Conservation (phyloP, 345 rosid genomes). For the Limnanthes douglasii region DNA sequence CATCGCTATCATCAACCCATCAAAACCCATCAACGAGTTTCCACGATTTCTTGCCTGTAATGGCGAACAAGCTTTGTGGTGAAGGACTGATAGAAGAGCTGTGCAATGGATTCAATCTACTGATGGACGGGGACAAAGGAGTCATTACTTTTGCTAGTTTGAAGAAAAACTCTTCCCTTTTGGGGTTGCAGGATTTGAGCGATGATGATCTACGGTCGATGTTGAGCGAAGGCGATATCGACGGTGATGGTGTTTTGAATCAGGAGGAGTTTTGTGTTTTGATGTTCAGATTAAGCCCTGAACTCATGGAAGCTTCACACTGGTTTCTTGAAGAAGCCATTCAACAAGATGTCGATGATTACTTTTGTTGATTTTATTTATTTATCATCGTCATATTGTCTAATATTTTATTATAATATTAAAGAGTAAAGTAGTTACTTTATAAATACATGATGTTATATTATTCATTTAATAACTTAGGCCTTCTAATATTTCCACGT, state of each 20-base stretch:
- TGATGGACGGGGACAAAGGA: constrained; percentile 52
- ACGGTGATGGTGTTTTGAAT: constrained; percentile 58
- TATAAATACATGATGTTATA: too few relatives aligned
- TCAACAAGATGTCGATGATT: constrained; percentile 22
- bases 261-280: constrained; percentile 95
- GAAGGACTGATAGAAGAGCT: constrained; percentile 65
- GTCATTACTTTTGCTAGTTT: constrained; percentile 68
- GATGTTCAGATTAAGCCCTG: constrained; percentile 81
- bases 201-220: constrained; percentile 55
- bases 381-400: too few relatives aligned
- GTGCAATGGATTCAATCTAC: constrained; percentile 64
- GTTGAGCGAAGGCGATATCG: constrained; percentile 68
- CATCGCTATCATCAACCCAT: constrained; percentile 12
- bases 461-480: too few relatives aligned
- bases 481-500: too few relatives aligned
- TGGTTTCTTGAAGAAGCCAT: constrained; percentile 51
- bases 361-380: too few relatives aligned
- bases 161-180: constrained; percentile 32
- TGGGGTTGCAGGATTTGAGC: constrained; percentile 58
- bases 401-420: too few relatives aligned
- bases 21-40: constrained; percentile 19
- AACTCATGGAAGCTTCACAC: constrained; percentile 65
- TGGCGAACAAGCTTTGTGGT: constrained; percentile 75
- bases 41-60: constrained; percentile 55
- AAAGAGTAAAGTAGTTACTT: too few relatives aligned